Evolutionary conservation across 2,329 filamentous ascomycete species (phyloP).

Genomic region (Fusarium sp.): DNA sequence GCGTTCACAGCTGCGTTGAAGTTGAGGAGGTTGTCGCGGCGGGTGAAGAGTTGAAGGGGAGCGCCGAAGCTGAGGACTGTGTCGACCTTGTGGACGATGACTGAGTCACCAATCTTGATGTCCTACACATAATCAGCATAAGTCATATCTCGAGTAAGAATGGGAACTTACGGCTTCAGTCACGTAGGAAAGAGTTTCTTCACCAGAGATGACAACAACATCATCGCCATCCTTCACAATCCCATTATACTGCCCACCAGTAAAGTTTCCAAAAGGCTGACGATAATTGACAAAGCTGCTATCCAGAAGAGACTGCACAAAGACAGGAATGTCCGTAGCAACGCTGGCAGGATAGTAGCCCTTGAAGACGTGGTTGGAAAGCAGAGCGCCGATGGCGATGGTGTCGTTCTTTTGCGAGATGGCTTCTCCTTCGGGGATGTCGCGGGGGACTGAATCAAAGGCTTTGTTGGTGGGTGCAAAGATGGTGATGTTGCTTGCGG

Average conservation of each 20-base stretch:
- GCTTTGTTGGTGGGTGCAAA: slow-evolving; percentile 52
- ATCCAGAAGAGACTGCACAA: slow-evolving; percentile 47
- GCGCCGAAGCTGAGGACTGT: slow-evolving; percentile 45
- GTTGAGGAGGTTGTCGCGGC: slow-evolving; percentile 42
- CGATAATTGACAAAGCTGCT: slow-evolving; percentile 45
- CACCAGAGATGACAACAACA: slow-evolving; percentile 50
- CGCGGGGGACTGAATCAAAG: slow-evolving; percentile 48
- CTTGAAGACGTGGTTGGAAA: slow-evolving; percentile 50
- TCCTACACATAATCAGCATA: slow-evolving; percentile 34
- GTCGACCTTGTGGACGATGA: slow-evolving; percentile 50
- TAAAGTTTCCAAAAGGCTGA: slow-evolving; percentile 54
- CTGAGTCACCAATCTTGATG: slow-evolving; percentile 45
- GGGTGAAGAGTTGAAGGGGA: slow-evolving; percentile 48
- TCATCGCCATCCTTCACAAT: slow-evolving; percentile 48
- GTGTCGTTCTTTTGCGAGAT: slow-evolving; percentile 47
- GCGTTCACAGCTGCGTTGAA: slow-evolving; percentile 47
- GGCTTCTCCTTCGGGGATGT: slow-evolving; percentile 49
- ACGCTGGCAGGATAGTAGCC: slow-evolving; percentile 46
- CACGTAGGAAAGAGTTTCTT: slow-evolving; percentile 48
- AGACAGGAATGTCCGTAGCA: slow-evolving; percentile 47
- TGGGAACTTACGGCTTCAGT: slow-evolving; percentile 45
- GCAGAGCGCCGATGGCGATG: slow-evolving; percentile 47
- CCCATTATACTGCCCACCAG: slow-evolving; percentile 52
- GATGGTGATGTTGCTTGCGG: slow-evolving; percentile 50
- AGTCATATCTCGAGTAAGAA: background rate